Base-by-base conservation (phyloP, 768 basidiomycete species). In the Trametes punicea region DNA sequence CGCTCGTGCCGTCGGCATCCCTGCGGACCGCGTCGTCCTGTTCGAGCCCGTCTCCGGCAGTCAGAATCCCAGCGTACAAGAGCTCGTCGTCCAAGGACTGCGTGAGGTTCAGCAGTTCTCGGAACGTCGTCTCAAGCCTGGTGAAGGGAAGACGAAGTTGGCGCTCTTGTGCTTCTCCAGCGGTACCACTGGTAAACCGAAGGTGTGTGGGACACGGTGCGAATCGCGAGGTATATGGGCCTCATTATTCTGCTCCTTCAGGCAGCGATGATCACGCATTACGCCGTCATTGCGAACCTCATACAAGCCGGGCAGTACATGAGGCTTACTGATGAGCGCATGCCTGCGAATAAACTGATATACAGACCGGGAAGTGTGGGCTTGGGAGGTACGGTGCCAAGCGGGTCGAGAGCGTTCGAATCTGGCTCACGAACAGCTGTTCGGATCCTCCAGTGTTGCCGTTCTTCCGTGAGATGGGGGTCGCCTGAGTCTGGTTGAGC, bases 321-420 rank as follows among this genome's bases (percentile, higher is more conserved):
- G 21, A 46, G 60, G 6, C 48, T 60, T 7, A 56, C 52, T n/a
- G 52, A 64, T 26, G 29, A 27, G 9, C 45, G 26, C n/a, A 39
- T 56, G 2, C 52, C 61, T 5, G 42, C 53, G 34, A 69, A 71
- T 25, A 42, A 57, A 2, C 42, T 55, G 33, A 51, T 60, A 5
- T 65, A 59, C 56, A 56, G 57, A n/a, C 60, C 64, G 11, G 70
- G 69, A 7, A 63, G 69, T 40, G 64, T 66, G 2, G 34, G 57
- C 6, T 20, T 61, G 13, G 68, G 54, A 38, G 39, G 57, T 52
- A 84, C 87, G 65, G 71, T 80, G 9, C 77, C 79, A 18, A 7
- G 4, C 21, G 18, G 33, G 6, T 25, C 26, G 27, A 20, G 4
- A 25, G 11, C 8, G 2, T 9, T 4, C 20, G 5, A 9, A 10